These are phyloP conservation scores for Vitis vinifera DNA, from an alignment of 164 flowering plant genomes.

Conservation along the genomic window ASM3070453v1 NC_081807.1:4596001-4596500, in stretches of 20 bases:
- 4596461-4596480: not conserved
- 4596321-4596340: too few relatives aligned
- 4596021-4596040: too few relatives aligned
- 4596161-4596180: conserved; percentile 80
- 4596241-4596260: conserved; percentile 1
- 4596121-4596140: conserved; percentile 67
- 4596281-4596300: not conserved
- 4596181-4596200: conserved; percentile 82
- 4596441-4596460: not conserved
- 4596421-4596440: not conserved
- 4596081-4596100: not conserved
- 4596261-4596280: not conserved
- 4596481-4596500: not conserved
- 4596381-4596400: not conserved
- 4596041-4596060: not conserved
- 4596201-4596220: conserved; percentile 85
- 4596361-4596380: not conserved
- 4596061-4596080: not conserved
- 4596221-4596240: conserved; percentile 61
- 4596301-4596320: too few relatives aligned
- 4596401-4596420: not conserved
- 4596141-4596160: conserved; percentile 72
- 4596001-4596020: too few relatives aligned
- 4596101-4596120: not conserved
- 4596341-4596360: too few relatives aligned